A percentile compares a stretch with the other conserved stretches of the same genome.
Evolutionary conservation across 1,284 basidiomycete species (phyloP).

Genomic region (Ganoderma meredithae): DNA sequence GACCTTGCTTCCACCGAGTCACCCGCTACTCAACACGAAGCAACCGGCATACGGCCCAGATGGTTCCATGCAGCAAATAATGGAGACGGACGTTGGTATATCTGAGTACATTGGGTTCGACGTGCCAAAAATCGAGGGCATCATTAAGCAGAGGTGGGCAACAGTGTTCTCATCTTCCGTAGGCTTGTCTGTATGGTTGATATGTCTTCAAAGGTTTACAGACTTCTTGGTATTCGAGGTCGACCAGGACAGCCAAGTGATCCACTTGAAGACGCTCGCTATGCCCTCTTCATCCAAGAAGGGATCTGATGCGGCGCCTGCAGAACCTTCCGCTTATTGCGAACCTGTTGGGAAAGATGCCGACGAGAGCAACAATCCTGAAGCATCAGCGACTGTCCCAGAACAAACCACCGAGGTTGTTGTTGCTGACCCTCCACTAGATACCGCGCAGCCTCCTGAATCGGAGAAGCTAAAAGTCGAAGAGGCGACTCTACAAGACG

Average conservation of each 20-base stretch:
- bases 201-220: conserved; percentile 72
- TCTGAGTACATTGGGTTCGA: conserved; percentile 83
- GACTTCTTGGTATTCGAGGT: conserved; percentile 95
- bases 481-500: conserved; percentile 26
- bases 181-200: not conserved
- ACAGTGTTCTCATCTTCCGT: not conserved
- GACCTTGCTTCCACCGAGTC: conserved; percentile 76
- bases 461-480: not conserved
- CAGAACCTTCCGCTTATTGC: conserved; percentile 14
- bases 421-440: not conserved
- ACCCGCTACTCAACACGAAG: conserved; percentile 65
- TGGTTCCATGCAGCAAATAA: conserved; percentile 62
- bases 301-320: conserved; percentile 23
- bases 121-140: conserved; percentile 82
- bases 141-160: conserved; percentile 92
- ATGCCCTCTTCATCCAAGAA: conserved; percentile 67
- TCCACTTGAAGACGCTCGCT: conserved; percentile 80
- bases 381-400: not conserved
- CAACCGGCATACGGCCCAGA: conserved; percentile 55
- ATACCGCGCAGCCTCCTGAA: conserved; percentile 1
- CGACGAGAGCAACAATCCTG: conserved; percentile 5
- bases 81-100: conserved; percentile 90
- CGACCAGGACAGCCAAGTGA: conserved; percentile 77
- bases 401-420: not conserved
- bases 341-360: conserved; percentile 10